Evolutionary conservation across 768 basidiomycete species (phyloP).

Genomic region (Calocybe cyanea): DNA sequence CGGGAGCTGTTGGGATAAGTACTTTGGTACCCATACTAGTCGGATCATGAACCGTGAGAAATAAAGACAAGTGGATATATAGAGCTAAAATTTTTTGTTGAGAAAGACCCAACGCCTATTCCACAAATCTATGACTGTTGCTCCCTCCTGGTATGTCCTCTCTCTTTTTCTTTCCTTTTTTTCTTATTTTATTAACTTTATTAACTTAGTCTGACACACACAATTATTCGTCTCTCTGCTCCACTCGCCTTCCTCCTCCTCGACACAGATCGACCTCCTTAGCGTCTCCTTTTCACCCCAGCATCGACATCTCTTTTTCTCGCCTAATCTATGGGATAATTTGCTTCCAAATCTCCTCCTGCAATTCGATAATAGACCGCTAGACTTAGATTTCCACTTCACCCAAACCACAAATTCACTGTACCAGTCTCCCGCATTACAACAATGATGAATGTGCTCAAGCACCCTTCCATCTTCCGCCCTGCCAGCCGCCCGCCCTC

Average conservation of each 20-base stretch:
- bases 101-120: constrained; percentile 8
- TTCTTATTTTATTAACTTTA: too few relatives aligned
- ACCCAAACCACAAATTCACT: constrained; percentile 9
- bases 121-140: constrained; percentile 55
- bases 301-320: constrained; percentile 15
- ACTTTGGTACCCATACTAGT: too few relatives aligned
- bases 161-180: constrained; percentile 1
- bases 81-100: constrained; percentile 9
- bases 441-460: constrained; percentile 61
- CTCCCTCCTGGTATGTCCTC: constrained; percentile 28
- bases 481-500: constrained; percentile 59
- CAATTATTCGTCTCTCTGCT: constrained; percentile 56
- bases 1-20: constrained; percentile 35
- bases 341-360: constrained; percentile 24
- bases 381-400: constrained; percentile 24
- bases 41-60: constrained; percentile 12
- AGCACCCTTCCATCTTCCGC: constrained; percentile 63
- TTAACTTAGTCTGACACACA: constrained; percentile 41
- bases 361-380: constrained; percentile 26
- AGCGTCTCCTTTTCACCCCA: constrained; percentile 32
- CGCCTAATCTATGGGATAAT: constrained; percentile 53
- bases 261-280: constrained; percentile 79
- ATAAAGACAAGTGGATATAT: not conserved
- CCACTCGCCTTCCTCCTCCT: constrained; percentile 57
- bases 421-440: constrained; percentile 12